Base-by-base conservation (phyloP, 176 grass and related monocot genomes). In the Oryza brachyantha region DNA sequence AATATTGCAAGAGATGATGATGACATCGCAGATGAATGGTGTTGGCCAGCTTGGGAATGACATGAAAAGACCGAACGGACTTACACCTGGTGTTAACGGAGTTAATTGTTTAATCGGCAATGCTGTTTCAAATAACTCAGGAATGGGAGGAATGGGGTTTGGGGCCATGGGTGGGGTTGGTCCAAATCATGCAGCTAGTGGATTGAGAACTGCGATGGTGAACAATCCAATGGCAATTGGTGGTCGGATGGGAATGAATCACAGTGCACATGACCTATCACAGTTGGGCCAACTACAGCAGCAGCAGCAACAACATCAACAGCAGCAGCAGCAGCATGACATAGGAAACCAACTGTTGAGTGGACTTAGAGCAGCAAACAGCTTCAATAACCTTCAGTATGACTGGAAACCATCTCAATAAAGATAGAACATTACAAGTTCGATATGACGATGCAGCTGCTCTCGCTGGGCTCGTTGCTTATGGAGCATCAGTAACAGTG, bases 371-470 rank as follows among this genome's bases (percentile, higher is more conserved):
- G 64, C 88, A 46, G 84, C 83, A 67, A 93, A 91, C 81, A 89
- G 64, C 86, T 93, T 95, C 77, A 95, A 93, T 91, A 99, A 93
- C 81, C 63, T 99, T 29, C 85, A 66, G 25, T 95, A 95, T 76
- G 96, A 95, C 70, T 99, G 96, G 92, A 99, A 95, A 73, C 76
- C 88, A 22, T 93, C 92, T 72, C 90, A 92, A 85, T 93, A 97
- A 82, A 68, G 66, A 29, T 19, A 13, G 32, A 79, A 83, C 28
- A 59, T 42, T 69, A 75, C 11, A 67, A 54, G 55, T 66, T 84
- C 43, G 59, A 29, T 74, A 10, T 76, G 79, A 75, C 79, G 64
- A n/a, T 29, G 26, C 72, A 66, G 78, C 65, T 84, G 45, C 36
- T 48, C 36, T 66, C 19, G 17, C 70, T 40, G 24, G 38, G 84